phyloP scores from a whole-genome alignment of 1,284 basidiomycete genomes.

The Anthracocystis setariae region DNA sequence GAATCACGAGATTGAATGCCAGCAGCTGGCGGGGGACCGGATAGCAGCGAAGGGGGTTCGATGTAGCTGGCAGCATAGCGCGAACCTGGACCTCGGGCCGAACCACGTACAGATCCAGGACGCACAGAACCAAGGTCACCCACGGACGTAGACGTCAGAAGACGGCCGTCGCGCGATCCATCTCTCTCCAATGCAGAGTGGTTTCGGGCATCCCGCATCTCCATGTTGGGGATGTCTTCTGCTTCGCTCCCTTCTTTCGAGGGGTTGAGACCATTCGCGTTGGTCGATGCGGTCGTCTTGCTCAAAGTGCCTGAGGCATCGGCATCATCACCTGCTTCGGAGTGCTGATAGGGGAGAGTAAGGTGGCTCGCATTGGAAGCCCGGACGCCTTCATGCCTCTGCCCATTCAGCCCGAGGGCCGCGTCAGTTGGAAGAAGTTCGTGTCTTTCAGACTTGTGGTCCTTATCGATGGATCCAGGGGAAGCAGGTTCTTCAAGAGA shows the following conservation, averaged over 20 bases:
- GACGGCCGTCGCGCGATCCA: slow-evolving; percentile 23
- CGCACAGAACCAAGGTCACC: slow-evolving; percentile 26
- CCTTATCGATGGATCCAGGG: slow-evolving; percentile 1
- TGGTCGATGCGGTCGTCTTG: slow-evolving; percentile 31
- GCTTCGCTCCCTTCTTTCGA: slow-evolving; percentile 32
- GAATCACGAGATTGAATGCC: slow-evolving; percentile 32
- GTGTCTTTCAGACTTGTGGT: slow-evolving; percentile 10
- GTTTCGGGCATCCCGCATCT: slow-evolving; percentile 23
- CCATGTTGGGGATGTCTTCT: slow-evolving; percentile 22
- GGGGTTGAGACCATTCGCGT: slow-evolving; percentile 12
- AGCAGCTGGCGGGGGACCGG: background rate
- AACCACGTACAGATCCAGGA: background rate
- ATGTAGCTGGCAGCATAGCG: slow-evolving; percentile 31
- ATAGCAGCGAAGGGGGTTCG: slow-evolving; percentile 15
- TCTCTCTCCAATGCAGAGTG: slow-evolving; percentile 31
- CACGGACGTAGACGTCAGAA: slow-evolving; percentile 23
- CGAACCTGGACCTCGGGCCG: slow-evolving; percentile 11
- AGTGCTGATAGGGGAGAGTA: slow-evolving; percentile 41
- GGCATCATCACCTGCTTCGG: slow-evolving; percentile 33
- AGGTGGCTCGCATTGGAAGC: slow-evolving; percentile 38
- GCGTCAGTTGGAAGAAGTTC: slow-evolving; percentile 23
- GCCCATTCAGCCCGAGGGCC: slow-evolving; percentile 22
- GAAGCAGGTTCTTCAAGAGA: slow-evolving; percentile 37
- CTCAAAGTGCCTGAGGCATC: slow-evolving; percentile 32
- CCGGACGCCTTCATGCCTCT: slow-evolving; percentile 13